Evolutionary conservation across 352 stramenopile genomes (phyloP), one percentile per base, ranked within the genome.

Genomic region (Phytophthora tentaculata): DNA sequence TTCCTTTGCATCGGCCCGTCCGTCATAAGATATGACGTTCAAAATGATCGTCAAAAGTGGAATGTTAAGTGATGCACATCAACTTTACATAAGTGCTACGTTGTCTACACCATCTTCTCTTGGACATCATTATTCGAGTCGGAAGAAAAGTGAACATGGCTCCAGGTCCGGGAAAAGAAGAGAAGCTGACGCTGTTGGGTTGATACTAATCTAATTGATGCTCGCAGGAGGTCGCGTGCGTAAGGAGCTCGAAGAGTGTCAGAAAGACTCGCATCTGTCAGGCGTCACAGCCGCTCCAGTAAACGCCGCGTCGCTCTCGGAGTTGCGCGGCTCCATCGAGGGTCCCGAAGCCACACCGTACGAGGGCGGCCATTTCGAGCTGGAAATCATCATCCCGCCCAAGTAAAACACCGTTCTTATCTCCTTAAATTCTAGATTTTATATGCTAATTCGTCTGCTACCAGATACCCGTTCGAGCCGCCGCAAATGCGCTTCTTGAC

Each of bases 371-470:
- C 78, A 91, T 7, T 97, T 98, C 63, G 56, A 89, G 24, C 91
- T 99, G 67, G 93, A 98, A 74, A 99, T 99, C 69, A 69, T 87
- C 47, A 98, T 99, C 74, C 95, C 96, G 7, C 78, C 81, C 64
- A 91, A 96, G 73, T 99, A 95, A 50, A 56, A 19, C 9, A 1
- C 9, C 17, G 5, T 37, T 61, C 20, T 43, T 26, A 26, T 44
- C 8, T 7, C 28, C 14, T 54, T 20, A 53, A 54, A 17, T 6
- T 2, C 13, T 6, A 43, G 12, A 2, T 39, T 64, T 55, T 56
- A 43, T 32, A 50, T 19, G 13, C 57, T 45, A 44, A 47, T 50
- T 58, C 29, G 9, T 45, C 71, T 32, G 23, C 19, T 56, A 13
- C 14, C 23, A 92, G 84, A 49, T 95, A 95, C 86, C 97, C 97